Conservation (phyloP, 176 grass and related monocot genomes). For the Musa schizocarpa region DNA sequence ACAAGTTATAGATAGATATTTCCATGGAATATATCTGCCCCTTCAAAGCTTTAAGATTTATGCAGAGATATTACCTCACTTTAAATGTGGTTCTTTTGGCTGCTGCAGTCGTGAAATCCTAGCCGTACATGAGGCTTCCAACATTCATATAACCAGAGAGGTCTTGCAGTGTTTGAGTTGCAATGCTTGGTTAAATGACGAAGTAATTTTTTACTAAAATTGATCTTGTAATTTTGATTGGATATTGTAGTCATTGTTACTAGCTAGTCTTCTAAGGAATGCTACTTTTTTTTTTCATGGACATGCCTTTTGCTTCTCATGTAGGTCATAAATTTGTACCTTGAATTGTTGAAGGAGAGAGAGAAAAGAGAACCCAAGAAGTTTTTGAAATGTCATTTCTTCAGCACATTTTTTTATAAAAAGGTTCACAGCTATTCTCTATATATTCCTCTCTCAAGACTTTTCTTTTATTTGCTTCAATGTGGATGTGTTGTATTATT, state of each 20-base stretch:
- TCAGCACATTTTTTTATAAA: slow-evolving; percentile 80
- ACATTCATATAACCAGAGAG: slow-evolving; percentile 73
- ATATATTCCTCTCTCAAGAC: not conserved
- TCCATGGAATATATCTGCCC: not conserved
- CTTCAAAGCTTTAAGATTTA: not conserved
- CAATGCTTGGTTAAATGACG: slow-evolving; percentile 64
- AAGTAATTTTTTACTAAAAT: slow-evolving; percentile 35
- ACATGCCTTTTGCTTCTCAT: slow-evolving; percentile 6
- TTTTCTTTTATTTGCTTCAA: not conserved
- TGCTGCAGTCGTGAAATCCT: slow-evolving; percentile 43
- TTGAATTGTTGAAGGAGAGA: slow-evolving; percentile 75
- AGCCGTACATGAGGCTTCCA: slow-evolving; percentile 46
- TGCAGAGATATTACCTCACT: not conserved
- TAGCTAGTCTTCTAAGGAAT: not conserved
- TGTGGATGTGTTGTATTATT: slow-evolving; percentile 5
- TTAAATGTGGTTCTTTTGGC: not conserved
- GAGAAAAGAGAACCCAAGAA: slow-evolving; percentile 47
- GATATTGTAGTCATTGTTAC: not conserved
- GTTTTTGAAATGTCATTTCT: slow-evolving; percentile 82
- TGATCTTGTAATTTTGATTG: slow-evolving; percentile 4
- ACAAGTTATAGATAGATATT: slow-evolving; percentile 3
- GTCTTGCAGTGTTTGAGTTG: slow-evolving; percentile 52
- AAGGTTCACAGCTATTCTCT: slow-evolving; percentile 30
- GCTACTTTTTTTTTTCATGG: slow-evolving; percentile 1
- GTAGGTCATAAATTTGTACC: slow-evolving; percentile 80